Evolutionary conservation across 768 basidiomycete species (phyloP), one percentile per base, ranked within the genome.

Genomic region (Myochromella boudieri): DNA sequence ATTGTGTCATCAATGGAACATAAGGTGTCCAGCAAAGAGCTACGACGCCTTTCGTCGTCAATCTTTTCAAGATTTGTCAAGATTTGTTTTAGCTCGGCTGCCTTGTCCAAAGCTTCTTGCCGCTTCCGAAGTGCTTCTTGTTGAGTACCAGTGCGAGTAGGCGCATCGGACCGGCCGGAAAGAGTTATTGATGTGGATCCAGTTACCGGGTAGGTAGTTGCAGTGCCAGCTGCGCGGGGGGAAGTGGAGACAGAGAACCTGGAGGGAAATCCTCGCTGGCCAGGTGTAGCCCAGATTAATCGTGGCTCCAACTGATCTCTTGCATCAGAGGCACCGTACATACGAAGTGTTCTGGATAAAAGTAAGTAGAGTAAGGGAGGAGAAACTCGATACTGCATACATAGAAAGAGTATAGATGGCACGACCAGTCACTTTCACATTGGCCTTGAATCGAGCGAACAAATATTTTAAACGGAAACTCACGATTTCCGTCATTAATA

Each of bases 241-340:
- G 60, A 33, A 48, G 34, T 46, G 11, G 58, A 56, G 15, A 55
- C 37, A 21, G 48, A 34, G 22, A 43, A 51, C 28, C 54, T 53
- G 34, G 67, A 57, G 36, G 64, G 44, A 37, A 87, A 84, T 8
- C 85, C 87, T 20, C 72, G 68, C 51, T 82, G 81, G 12, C 74
- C 69, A 7, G 87, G 85, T 3, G 85, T 90, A 1, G 88, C 90
- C 87, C 89, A 90, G 3, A 74, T 61, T 36, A 94, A 72, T 42
- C 67, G 66, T 2, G 85, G 81, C 55, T 91, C 88, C 2, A 94
- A 65, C 25, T 74, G 60, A 12, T 64, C 64, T 25, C 86, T 72
- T 55, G 75, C 81, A 44, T 85, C 81, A 0, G 80, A 68, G 4
- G 81, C 61, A 3, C 83, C 91, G 61, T 83, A 93, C 8, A 93